Evolutionary conservation across 108 stramenopile species (phyloP), one percentile per base, ranked within the genome.

Genomic region (Nitzschia inconspicua): DNA sequence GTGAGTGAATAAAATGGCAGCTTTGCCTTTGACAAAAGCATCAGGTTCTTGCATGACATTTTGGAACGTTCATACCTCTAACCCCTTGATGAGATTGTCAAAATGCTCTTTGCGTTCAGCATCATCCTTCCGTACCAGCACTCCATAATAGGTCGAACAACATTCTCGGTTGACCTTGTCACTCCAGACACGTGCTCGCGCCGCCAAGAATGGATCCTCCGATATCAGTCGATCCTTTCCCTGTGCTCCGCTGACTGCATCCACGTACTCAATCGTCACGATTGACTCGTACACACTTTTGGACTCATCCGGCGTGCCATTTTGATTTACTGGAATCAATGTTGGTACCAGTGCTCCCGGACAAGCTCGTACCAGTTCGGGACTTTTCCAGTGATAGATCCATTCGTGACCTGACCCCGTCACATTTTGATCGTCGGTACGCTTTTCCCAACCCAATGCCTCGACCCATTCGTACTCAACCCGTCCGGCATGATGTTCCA

Each of bases 331-430:
- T 2, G 84, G 83, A 32, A 86, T 82, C 40, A 93, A 56, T 7
- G 91, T 93, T 1, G 24, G 91, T 0, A 93, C 88, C 27, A 93
- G 54, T 2, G 74, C 91, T 23, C 76, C 70, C 24, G 86, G 84
- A 66, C 87, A 88, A 25, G 67, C 52, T 11, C 83, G 69, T 27
- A 62, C 70, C 26, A 93, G 58, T 68, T 88, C 87, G 14, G 81
- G 83, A 37, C 76, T 75, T 58, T 93, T 93, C 84, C 84, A 89
- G 57, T 93, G 91, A 66, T 93, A 93, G 77, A 81, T 89, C 88
- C 88, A 93, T 42, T 93, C 91, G 13, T 86, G 69, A n/a, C 87
- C 83, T 0, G 78, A 75, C 7, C 80, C 81, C 6, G 87, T 85
- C 0, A 86, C 81, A 54, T 83, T 82, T 0, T 84, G 70, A 14